Evolutionary conservation across 1,284 basidiomycete genomes (phyloP), one percentile per base, ranked within the genome.

Genomic region (Ceratobasidium sp.): DNA sequence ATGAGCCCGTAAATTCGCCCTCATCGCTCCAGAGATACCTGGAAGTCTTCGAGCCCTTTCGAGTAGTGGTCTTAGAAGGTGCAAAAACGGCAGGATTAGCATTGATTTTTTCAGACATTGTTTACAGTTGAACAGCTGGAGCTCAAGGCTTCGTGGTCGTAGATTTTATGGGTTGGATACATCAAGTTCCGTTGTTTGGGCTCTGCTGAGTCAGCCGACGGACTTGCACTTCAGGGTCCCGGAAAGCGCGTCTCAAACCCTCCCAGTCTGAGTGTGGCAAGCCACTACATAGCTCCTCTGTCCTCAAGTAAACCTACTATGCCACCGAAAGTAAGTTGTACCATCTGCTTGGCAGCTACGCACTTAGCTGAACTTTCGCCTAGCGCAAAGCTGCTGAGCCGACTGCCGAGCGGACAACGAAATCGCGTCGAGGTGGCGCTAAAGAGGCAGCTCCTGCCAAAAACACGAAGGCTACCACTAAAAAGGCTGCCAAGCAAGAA

Each of bases 71-170:
- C 42, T 87, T 89, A 10, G 87, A 82, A 4, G 87, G 83, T 0
- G 88, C 84, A 80, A 91, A 91, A 28, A 91, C 84, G 15, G 87
- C 88, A 20, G 91, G 91, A 83, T 92, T 92, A 54, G 90, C 88
- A 82, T 92, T 92, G 85, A 76, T 76, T 67, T 76, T 76, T 42
- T 76, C 74, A 15, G 74, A 67, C 74, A 76, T 76, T 5, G 9
- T 40, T 1, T n/a, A n/a, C n/a, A n/a, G 50, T 46, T 40, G 54
- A 66, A 13, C 15, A 48, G 42, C 20, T 15, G n/a, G 46, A 50
- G 46, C 26, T n/a, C 23, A 40, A 28, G 54, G 66, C 33, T 6
- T 5, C n/a, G 64, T 76, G 50, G 74, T 52, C 46, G 71, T 26
- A 66, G 52, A 26, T 56, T 68, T 42, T 68, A 52, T 7, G 50